Base-by-base conservation (phyloP, 345 rosid species). In the Corchorus capsularis region DNA sequence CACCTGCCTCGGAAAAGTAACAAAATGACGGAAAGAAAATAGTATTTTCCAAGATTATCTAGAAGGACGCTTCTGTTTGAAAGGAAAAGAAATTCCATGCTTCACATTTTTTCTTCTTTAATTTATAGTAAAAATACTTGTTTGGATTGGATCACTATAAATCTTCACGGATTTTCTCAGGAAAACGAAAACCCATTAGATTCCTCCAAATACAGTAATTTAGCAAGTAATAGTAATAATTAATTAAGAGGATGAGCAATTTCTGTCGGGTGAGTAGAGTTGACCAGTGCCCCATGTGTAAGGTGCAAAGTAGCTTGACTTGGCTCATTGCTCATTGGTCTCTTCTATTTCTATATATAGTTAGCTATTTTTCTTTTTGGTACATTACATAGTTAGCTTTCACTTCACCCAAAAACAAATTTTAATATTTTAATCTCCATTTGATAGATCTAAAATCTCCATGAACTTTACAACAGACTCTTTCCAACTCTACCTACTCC, bases 211-310 rank as follows among this genome's bases (percentile, higher is more conserved):
- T 6, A 27, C 1, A 27, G 7, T 60, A 20, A 22, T 22, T 56
- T 22, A 19, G 7, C 4, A 13, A 19, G 27, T 27, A 27, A n/a
- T n/a, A n/a, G n/a, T n/a, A n/a, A n/a, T n/a, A n/a, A n/a, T 17
- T 17, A 17, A n/a, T 7, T 11, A 55, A 43, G 22, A 41, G 6
- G 70, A 59, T 50, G n/a, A 71, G 62, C 77, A 10, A 19, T 49
- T 10, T 62, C 52, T 70, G 65, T 76, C 69, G 41, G n/a, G 82
- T 52, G 55, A 77, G 60, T 3, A n/a, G 49, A 66, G 79, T 78
- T 83, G 84, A 81, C 82, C 37, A 5, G 15, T 8, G 15, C 6
- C n/a, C 32, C 7, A 63, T 4, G 6, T 37, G 57, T 17, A 20
- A 16, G 72, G 64, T 69, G 47, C 15, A 70, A 55, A 64, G 81